Evolutionary conservation across 768 basidiomycete genomes (phyloP), one percentile per base, ranked within the genome.

Genomic region (Hygrocybe punicea): DNA sequence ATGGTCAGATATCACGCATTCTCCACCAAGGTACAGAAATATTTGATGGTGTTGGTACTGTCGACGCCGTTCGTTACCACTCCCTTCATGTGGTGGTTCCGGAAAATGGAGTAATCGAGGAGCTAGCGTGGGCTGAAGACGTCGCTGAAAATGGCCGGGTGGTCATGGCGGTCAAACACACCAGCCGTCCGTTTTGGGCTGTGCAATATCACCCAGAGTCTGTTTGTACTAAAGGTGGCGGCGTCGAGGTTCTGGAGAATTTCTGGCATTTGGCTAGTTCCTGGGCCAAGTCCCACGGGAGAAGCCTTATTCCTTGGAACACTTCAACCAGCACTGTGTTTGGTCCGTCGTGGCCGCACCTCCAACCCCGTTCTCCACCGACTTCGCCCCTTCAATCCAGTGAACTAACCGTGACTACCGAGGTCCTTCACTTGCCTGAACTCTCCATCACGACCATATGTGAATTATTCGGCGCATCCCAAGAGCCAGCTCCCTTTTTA

Each of bases 171-270:
- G 72, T 81, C 24, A 80, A 78, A 60, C 91, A 93, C 66, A 75
- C 60, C 50, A 69, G 62, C 21, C 80, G 77, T 58, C 91, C 91
- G 4, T 89, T 91, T 64, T 93, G 88, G 86, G 90, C 87, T 3
- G 91, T 93, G 21, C 91, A 93, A 65, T 93, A 93, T 67, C 91
- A 93, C 67, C 91, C 91, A 6, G 91, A 93, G 66, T 93, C 91
- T 4, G 82, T 88, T 3, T 79, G 87, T 62, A 93, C 90, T 2
- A 73, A 76, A 42, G 81, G 79, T 2, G 87, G 86, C 6, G 90
- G 90, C 1, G 63, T 79, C n/a, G 79, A 85, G 55, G 82, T 91
- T 14, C 60, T 92, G 55, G 69, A 69, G 19, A 93, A 91, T 68
- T 92, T 92, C 66, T 92, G 88, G 88, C 69, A 70, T 21, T 74